Conservation (phyloP, 2,329 filamentous ascomycete genomes). For the Neospermospora avenae region DNA sequence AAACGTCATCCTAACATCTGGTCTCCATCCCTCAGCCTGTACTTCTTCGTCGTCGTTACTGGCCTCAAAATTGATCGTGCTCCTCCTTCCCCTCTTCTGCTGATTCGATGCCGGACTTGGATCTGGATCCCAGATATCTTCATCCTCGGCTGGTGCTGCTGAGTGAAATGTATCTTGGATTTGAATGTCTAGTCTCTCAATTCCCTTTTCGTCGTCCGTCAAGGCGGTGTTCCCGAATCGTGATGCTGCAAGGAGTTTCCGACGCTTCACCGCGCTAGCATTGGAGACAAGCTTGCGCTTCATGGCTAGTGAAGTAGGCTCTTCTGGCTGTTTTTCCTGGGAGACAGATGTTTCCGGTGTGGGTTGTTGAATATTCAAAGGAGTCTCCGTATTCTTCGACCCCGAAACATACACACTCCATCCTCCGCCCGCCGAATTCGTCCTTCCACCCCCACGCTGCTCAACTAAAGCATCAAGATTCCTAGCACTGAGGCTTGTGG, state of each 20-base stretch:
- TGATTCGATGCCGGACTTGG: slow-evolving; percentile 20
- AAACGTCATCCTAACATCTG: slow-evolving; percentile 63
- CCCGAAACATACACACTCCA: slow-evolving; percentile 75
- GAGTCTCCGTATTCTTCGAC: slow-evolving; percentile 40
- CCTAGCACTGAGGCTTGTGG: slow-evolving; percentile 66
- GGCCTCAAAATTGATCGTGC: slow-evolving; percentile 22
- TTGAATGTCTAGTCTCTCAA: slow-evolving; percentile 59
- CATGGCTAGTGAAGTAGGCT: slow-evolving; percentile 22
- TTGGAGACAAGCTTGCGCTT: slow-evolving; percentile 32
- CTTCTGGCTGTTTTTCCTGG: slow-evolving; percentile 33
- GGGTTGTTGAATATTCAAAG: slow-evolving; percentile 45
- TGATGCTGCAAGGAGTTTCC: slow-evolving; percentile 58
- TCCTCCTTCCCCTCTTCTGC: slow-evolving; percentile 31
- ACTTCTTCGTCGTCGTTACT: slow-evolving; percentile 34
- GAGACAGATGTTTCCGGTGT: slow-evolving; percentile 42
- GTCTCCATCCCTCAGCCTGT: slow-evolving; percentile 46
- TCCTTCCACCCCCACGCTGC: slow-evolving; percentile 65
- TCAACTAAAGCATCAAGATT: slow-evolving; percentile 69
- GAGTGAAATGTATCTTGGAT: slow-evolving; percentile 55
- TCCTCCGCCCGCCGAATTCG: slow-evolving; percentile 70
- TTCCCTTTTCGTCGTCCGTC: slow-evolving; percentile 54
- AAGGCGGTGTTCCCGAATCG: slow-evolving; percentile 65
- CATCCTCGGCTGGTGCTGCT: slow-evolving; percentile 13
- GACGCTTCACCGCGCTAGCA: slow-evolving; percentile 50
- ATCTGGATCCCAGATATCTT: slow-evolving; percentile 20